These are phyloP conservation scores for Colletotrichum higginsianum DNA, from an alignment of 2,329 filamentous ascomycete species.

Conservation along the genomic window DNA sequence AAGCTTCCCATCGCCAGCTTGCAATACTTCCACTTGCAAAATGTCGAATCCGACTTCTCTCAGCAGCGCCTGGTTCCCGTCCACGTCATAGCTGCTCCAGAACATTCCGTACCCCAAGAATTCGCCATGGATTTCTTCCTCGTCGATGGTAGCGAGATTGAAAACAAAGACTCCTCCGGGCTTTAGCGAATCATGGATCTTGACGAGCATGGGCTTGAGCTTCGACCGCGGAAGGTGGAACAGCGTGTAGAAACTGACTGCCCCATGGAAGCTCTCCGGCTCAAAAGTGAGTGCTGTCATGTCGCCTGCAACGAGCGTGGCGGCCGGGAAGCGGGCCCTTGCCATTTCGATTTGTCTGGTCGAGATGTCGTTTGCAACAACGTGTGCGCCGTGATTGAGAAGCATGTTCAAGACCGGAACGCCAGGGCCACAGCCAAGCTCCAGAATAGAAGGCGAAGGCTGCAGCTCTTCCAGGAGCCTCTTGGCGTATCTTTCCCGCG, in stretches of 20 bases:
- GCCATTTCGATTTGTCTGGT: background rate
- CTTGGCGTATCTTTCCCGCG: constrained; percentile 8
- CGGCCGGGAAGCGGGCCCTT: background rate
- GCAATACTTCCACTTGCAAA: background rate
- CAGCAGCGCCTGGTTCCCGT: background rate
- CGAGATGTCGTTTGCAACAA: constrained; percentile 5
- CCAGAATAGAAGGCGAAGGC: background rate
- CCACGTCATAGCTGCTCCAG: background rate
- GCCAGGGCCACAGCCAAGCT: constrained; percentile 2
- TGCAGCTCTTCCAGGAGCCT: background rate
- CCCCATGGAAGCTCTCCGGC: background rate
- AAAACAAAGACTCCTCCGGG: background rate
- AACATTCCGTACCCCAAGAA: background rate
- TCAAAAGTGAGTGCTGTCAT: background rate
- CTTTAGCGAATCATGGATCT: background rate
- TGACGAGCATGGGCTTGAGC: background rate
- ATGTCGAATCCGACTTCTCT: constrained; percentile 1
- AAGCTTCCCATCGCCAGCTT: background rate
- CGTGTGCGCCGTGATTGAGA: background rate
- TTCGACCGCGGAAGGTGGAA: background rate
- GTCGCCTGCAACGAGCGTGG: background rate
- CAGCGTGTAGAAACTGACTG: background rate
- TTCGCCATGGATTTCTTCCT: background rate
- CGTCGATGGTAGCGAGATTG: background rate
- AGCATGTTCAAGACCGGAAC: background rate